These are phyloP conservation scores for Elongisporangium senticosum DNA, from an alignment of 352 stramenopile species.

Conservation along the genomic window DNA sequence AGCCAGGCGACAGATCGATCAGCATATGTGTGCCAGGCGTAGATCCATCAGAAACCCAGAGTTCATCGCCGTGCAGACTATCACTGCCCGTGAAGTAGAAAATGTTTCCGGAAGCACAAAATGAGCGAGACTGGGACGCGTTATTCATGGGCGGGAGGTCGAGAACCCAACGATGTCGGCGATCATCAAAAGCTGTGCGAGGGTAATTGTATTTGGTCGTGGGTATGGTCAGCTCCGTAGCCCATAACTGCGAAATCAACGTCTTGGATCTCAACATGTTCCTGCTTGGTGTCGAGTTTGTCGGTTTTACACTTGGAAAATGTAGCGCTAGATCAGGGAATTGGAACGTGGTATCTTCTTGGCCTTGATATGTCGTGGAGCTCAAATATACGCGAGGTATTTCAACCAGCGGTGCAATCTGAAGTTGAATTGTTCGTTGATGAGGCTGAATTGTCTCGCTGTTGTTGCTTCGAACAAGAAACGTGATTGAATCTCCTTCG, in stretches of 20 bases:
- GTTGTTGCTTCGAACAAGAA: slow-evolving; percentile 13
- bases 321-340: slow-evolving; percentile 31
- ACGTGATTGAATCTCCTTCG: slow-evolving; percentile 12
- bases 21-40: slow-evolving; percentile 36
- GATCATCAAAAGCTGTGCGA: slow-evolving; percentile 10
- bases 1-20: slow-evolving; percentile 53
- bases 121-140: slow-evolving; percentile 9
- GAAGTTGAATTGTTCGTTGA: slow-evolving; percentile 14
- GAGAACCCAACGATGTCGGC: slow-evolving; percentile 18
- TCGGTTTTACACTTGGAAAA: slow-evolving; percentile 6
- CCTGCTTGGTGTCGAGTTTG: not conserved
- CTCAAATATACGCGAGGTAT: slow-evolving; percentile 23
- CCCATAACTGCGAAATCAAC: slow-evolving; percentile 17
- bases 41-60: slow-evolving; percentile 60
- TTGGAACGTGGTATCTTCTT: slow-evolving; percentile 38
- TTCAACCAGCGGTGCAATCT: slow-evolving; percentile 16
- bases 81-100: slow-evolving; percentile 54
- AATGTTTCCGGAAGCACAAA: slow-evolving; percentile 11
- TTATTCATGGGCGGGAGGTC: slow-evolving; percentile 7
- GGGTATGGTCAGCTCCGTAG: slow-evolving; percentile 15
- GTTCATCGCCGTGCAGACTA: slow-evolving; percentile 37
- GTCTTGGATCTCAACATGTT: not conserved
- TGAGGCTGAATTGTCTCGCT: slow-evolving; percentile 6
- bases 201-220: slow-evolving; percentile 9
- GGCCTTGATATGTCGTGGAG: slow-evolving; percentile 21